Base-by-base conservation (phyloP, 1,284 basidiomycete genomes). In the Trichosporon asahii region DNA sequence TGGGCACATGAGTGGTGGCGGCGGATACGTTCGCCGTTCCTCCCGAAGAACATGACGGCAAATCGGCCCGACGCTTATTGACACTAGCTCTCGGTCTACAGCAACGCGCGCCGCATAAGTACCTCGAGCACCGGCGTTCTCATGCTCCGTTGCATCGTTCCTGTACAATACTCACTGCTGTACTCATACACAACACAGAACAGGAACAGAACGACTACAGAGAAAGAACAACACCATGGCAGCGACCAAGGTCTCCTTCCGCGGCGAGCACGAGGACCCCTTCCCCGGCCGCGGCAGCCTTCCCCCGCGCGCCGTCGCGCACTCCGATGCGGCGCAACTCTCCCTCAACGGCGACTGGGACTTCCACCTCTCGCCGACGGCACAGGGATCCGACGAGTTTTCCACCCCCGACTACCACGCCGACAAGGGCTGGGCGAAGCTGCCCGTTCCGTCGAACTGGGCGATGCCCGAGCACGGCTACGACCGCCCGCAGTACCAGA, bases 281-380 rank as follows among this genome's bases (percentile, higher is more conserved):
- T 14, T 11, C 23, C 72, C 73, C 3, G 55, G 73, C 29, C 63
- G 65, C 33, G 68, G 70, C 25, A 57, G 66, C 0, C 68, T 76
- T 2, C 67, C 67, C 3, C 66, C 73, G 6, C 73, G 75, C 12
- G 73, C 75, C 8, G 70, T 65, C 67, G 31, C 69, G 27, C 11
- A 37, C 33, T n/a, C 66, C 53, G 67, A 75, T 37, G 69, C 67
- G 11, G 40, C 49, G 2, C 64, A 40, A 1, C 65, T 71, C 35
- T 55, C 57, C 3, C 71, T 76, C 44, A 73, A 76, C 55, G 74
- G 70, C 29, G 31, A 68, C 23, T 76, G 73, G 73, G 33, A 21
- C 8, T 76, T 76, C 66, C 68, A 72, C 12, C 57, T 68, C 9
- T 73, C 70, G 5, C 63, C 67, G 21, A 66, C 69, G 0, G 68